Percentiles rank a stretch among this genome's conserved stretches.
phyloP scores from a whole-genome alignment of 169 alveolate genomes.

The Cryptosporidium andersoni region DNA sequence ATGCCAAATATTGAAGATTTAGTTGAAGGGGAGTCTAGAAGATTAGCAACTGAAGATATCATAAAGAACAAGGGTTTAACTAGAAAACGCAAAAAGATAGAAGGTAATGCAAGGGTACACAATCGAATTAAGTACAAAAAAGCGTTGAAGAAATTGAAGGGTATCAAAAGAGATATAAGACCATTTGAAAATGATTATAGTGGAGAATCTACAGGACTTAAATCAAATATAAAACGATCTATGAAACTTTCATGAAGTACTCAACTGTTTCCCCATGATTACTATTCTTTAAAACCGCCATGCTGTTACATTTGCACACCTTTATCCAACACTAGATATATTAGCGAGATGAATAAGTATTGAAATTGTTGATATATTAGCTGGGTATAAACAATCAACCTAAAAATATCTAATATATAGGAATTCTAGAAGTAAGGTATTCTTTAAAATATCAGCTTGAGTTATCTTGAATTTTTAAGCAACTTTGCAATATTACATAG shows the following conservation, averaged over 20 bases:
- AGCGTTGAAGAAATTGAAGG: slow-evolving; percentile 81
- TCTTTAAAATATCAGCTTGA: too few species aligned
- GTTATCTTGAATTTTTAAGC: too few species aligned
- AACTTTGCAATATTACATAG: too few species aligned
- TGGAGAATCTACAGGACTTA: slow-evolving; percentile 86
- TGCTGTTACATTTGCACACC: too few species aligned
- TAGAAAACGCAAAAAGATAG: slow-evolving; percentile 90
- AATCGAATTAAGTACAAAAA: slow-evolving; percentile 87
- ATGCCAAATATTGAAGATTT: slow-evolving; percentile 69
- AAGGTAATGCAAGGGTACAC: slow-evolving; percentile 92
- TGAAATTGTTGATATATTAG: too few species aligned
- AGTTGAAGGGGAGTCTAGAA: slow-evolving; percentile 50
- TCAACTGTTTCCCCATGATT: too few species aligned
- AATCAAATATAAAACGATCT: slow-evolving; percentile 83
- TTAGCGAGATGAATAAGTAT: too few species aligned
- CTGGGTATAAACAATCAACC: too few species aligned
- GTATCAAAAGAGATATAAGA: slow-evolving; percentile 74
- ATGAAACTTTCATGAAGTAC: slow-evolving; percentile 1
- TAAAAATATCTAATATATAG: too few species aligned
- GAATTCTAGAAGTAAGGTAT: too few species aligned
- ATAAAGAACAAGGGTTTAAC: slow-evolving; percentile 89
- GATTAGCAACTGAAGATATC: slow-evolving; percentile 79
- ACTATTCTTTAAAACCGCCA: too few species aligned
- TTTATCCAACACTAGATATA: too few species aligned
- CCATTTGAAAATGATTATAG: slow-evolving; percentile 79